Conservation (phyloP, 2,329 filamentous ascomycete genomes). For the Nemania serpens region DNA sequence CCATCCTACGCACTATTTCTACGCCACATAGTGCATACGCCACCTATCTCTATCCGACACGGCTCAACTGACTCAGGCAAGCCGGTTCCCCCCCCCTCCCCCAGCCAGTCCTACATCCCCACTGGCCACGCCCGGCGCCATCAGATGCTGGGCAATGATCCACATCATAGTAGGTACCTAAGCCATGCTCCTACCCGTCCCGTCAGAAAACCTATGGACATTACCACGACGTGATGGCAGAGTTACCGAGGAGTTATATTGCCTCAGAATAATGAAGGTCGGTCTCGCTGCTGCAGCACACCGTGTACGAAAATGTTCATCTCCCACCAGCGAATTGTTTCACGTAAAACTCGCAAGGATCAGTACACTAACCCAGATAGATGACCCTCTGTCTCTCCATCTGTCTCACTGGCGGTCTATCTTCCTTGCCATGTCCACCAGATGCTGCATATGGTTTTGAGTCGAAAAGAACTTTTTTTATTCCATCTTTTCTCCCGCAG, state of each 20-base stretch:
- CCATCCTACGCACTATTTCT: not conserved
- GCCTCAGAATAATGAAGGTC: conserved; percentile 9
- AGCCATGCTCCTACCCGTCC: conserved; percentile 27
- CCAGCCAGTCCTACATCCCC: conserved; percentile 3
- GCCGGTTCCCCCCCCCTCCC: not conserved
- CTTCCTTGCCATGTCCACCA: not conserved
- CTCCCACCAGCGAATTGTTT: conserved; percentile 17
- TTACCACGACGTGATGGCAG: conserved; percentile 7
- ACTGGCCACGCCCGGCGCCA: conserved; percentile 22
- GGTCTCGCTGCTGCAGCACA: conserved; percentile 16
- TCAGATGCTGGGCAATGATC: conserved; percentile 18
- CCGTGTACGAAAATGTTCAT: conserved; percentile 18
- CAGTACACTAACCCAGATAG: conserved; percentile 13
- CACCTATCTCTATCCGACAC: conserved; percentile 7
- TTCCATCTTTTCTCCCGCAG: not conserved
- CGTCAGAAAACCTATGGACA: conserved; percentile 10
- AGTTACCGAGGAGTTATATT: conserved; percentile 8
- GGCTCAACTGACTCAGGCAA: not conserved
- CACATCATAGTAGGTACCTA: conserved; percentile 5
- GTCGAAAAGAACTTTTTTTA: not conserved
- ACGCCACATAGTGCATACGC: not conserved
- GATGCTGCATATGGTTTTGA: conserved; percentile 8
- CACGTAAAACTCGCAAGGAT: conserved; percentile 19
- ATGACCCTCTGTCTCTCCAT: conserved; percentile 2
- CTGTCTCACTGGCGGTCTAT: conserved; percentile 1